A percentile compares a stretch with the other conserved stretches of the same genome.
Conservation (phyloP, 1,284 basidiomycete species). For the Malassezia dermatis region DNA sequence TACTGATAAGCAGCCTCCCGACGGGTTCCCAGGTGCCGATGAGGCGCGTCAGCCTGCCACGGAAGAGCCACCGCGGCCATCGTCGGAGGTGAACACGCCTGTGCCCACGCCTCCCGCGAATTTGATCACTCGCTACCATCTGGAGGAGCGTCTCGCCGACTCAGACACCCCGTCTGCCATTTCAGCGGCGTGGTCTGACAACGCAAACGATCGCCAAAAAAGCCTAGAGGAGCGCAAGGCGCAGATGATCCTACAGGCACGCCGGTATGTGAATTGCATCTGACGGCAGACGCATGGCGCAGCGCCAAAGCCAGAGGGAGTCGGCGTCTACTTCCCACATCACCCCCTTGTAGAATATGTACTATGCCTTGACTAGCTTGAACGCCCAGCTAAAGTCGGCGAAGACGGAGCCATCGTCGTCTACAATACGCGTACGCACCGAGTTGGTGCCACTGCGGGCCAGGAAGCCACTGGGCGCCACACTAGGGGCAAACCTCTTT, state of each 20-base stretch:
- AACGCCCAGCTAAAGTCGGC: conserved; percentile 54
- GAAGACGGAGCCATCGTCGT: conserved; percentile 61
- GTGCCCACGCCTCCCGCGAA: not conserved
- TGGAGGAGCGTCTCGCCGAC: conserved; percentile 4
- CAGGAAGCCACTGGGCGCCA: conserved; percentile 57
- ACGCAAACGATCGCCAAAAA: conserved; percentile 7
- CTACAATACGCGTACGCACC: conserved; percentile 63
- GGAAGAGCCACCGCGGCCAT: not conserved
- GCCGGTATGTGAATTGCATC: not conserved
- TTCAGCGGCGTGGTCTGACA: not conserved
- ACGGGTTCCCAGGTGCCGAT: not conserved
- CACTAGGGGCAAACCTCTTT: conserved; percentile 49
- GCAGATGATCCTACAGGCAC: conserved; percentile 14
- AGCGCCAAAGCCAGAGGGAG: conserved; percentile 1
- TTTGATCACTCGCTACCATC: conserved; percentile 9
- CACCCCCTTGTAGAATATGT: not conserved
- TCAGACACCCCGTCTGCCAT: not conserved
- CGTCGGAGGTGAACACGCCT: not conserved
- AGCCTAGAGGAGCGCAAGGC: conserved; percentile 16
- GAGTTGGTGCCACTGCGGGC: conserved; percentile 64
- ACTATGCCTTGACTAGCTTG: conserved; percentile 23
- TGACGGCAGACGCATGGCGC: conserved; percentile 8
- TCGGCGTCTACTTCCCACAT: not conserved
- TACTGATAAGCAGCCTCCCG: not conserved
- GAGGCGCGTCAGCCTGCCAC: not conserved